These are phyloP conservation scores for Aureobasidium subglaciale DNA, from an alignment of 2,329 filamentous ascomycete species.

Conservation along the genomic window DNA sequence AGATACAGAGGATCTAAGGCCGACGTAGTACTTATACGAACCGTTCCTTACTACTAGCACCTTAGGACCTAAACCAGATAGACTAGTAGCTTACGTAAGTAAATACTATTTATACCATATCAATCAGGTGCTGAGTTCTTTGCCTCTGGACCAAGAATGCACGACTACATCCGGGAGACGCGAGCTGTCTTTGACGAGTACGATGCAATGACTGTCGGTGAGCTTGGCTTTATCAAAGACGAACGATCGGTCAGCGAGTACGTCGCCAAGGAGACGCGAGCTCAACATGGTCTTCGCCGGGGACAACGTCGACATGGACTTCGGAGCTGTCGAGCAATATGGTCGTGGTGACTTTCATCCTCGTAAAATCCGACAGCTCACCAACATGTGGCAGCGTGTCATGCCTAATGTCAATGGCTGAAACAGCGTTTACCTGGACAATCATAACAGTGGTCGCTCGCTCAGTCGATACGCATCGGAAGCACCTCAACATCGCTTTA, in stretches of 20 bases:
- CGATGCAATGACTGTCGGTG: constrained; percentile 44
- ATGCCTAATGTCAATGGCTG: constrained; percentile 55
- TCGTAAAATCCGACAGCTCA: constrained; percentile 41
- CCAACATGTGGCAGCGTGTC: constrained; percentile 53
- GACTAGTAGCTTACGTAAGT: too few relatives aligned
- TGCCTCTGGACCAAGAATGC: constrained; percentile 32
- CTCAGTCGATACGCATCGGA: constrained; percentile 51
- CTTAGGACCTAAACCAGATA: too few relatives aligned
- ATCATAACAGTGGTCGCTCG: constrained; percentile 55
- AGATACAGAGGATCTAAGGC: too few relatives aligned
- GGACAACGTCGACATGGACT: constrained; percentile 49
- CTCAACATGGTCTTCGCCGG: constrained; percentile 68
- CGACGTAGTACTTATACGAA: too few relatives aligned
- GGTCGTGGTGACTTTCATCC: constrained; percentile 45
- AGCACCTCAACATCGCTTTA: constrained; percentile 39
- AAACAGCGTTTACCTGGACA: constrained; percentile 58
- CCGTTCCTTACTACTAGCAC: too few relatives aligned
- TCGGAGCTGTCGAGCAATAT: constrained; percentile 37
- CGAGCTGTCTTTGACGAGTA: constrained; percentile 38
- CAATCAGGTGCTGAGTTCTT: constrained; percentile 19
- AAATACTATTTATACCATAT: too few relatives aligned
- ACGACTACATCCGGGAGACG: constrained; percentile 43
- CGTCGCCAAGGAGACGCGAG: constrained; percentile 49
- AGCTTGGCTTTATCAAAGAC: constrained; percentile 41
- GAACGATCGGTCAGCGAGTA: constrained; percentile 43